Evolutionary conservation across 2,329 filamentous ascomycete species (phyloP), one percentile per base, ranked within the genome.

Genomic region (Botryotinia calthae): DNA sequence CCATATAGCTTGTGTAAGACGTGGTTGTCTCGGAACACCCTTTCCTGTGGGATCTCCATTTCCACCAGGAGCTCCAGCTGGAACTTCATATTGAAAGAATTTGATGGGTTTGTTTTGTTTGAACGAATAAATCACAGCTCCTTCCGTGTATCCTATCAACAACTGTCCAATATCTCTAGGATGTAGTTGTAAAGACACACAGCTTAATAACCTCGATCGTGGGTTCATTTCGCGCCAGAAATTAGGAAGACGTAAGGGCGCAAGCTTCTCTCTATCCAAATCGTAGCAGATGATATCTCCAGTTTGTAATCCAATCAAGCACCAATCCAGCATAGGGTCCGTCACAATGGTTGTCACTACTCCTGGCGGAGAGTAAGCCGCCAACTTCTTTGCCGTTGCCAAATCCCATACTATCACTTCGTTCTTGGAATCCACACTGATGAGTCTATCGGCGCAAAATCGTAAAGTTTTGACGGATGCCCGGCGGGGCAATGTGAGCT

Each of bases 221-320:
- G 93, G 89, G 76, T 93, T 92, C 74, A 87, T 86, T 76, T 93
- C 88, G 68, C 86, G 86, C 95, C 95, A 98, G 73, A 97, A 89
- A 80, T 97, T 97, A 20, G 94, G 91, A 70, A 99, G 89, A 73
- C 89, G 90, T 82, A 98, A 95, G 0, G 90, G 89, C 22, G 94
- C 89, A 74, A 96, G 84, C 44, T 86, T 86, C 80, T 93, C 90
- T 73, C 95, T 88, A 80, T 98, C 96, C 72, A 99, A 86, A 81
- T 99, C 96, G 81, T 95, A 99, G n/a, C 94, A 93, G 74, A 95
- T 87, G 18, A 98, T 86, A 73, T 98, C 95, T 74, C 95, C 94
- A 79, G 88, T 93, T 76, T 93, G 89, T 75, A 94, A 84, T 20
- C 94, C 96, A 62, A 98, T 85, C 75, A 99, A 91, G 54, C 91